These are phyloP conservation scores for Silene coronaria DNA, from an alignment of 179 eudicot genomes.

Conservation along the genomic window DNA sequence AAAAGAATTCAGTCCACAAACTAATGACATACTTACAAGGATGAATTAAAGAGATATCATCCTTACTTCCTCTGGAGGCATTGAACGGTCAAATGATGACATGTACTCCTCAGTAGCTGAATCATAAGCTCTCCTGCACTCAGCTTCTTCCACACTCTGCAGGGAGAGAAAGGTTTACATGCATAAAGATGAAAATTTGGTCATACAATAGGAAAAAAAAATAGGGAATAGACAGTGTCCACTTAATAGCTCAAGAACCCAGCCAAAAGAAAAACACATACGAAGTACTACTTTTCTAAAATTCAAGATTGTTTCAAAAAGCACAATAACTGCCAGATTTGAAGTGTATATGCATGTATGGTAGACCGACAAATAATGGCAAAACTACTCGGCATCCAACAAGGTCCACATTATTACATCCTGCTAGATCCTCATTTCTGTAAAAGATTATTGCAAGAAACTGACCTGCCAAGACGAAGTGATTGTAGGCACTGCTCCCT, in stretches of 20 bases:
- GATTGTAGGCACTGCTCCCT: conserved; percentile 96
- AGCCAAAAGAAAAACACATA: too few relatives aligned
- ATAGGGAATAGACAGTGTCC: background rate
- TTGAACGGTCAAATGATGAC: conserved; percentile 82
- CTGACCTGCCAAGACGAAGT: conserved; percentile 98
- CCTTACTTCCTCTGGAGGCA: conserved; percentile 90
- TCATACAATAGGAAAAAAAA: background rate
- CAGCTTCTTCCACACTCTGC: conserved; percentile 96
- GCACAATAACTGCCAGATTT: too few relatives aligned
- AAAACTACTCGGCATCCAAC: conserved; percentile 1
- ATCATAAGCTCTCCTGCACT: conserved; percentile 91
- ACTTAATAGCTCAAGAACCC: too few relatives aligned
- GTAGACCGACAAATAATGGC: too few relatives aligned
- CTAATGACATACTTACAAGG: background rate
- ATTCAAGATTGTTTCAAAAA: too few relatives aligned
- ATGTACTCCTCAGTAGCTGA: conserved; percentile 74
- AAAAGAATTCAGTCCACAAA: conserved; percentile 20
- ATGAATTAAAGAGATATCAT: background rate
- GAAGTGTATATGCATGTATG: too few relatives aligned
- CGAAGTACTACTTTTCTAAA: too few relatives aligned
- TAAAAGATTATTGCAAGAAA: background rate
- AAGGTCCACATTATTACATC: background rate
- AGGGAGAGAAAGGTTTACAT: background rate
- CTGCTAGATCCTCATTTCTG: background rate
- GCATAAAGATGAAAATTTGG: background rate